Evolutionary conservation across 2,329 filamentous ascomycete species (phyloP), one percentile per base, ranked within the genome.

Genomic region (Blastomyces parvus): DNA sequence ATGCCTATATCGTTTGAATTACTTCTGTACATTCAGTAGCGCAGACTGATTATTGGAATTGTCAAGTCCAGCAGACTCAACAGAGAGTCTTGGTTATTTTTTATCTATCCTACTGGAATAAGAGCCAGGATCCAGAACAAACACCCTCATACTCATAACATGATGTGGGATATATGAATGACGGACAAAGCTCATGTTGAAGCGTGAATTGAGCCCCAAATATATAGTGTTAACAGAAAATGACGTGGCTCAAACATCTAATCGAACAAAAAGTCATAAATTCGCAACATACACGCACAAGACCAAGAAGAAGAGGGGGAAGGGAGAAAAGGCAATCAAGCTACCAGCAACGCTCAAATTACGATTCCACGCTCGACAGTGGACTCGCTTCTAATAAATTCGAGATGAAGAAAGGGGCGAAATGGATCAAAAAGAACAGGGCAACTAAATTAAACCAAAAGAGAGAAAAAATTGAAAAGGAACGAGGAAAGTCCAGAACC

Each of bases 371-470:
- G 3, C 52, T 56, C 36, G 36, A 27, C 55, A n/a, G 33, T 57
- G 55, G n/a, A 57, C 19, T 38, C 42, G 55, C 55, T 40, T 57
- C 55, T 40, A 57, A 38, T 57, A 57, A 14, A 57, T 40, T 57
- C 19, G 33, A 30, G 22, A 46, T 13, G 19, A 30, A 30, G 9
- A 44, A 42, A 42, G 17, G n/a, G 17, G 40, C 1, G 8, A 22
- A 59, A 59, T 25, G 25, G 13, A 59, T 30, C 30, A 46, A 50
- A 25, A 25, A 50, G n/a, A 25, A 27, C 13, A 27, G 22, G 13
- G 13, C 13, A 3, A 52, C 14, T 52, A 27, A 52, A 52, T 52
- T 14, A 52, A 3, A 52, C 11, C 53, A 38, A 19, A 2, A 38
- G 6, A 40, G 36, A 40, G 8, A 38, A 33, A 57, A 22, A 4